Evolutionary conservation across 2,329 filamentous ascomycete species (phyloP).

Genomic region (Venturia carpophila): DNA sequence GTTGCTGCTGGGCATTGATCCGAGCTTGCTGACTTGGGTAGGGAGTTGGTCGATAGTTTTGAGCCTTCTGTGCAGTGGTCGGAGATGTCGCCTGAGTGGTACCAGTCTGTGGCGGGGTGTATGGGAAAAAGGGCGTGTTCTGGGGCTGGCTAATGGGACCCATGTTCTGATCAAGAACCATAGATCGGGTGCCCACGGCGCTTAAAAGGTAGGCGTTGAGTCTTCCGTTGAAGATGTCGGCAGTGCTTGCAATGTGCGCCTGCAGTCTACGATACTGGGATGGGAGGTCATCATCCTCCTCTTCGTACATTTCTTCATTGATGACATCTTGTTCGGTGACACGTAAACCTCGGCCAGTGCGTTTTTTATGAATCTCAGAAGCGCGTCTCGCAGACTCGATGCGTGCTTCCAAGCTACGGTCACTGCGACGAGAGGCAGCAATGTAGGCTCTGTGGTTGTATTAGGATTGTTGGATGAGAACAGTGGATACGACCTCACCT

Average conservation of each 20-base stretch:
- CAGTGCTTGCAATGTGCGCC: constrained; percentile 12
- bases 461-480: background rate
- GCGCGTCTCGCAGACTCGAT: constrained; percentile 80
- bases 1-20: background rate
- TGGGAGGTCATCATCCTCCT: constrained; percentile 67
- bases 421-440: constrained; percentile 77
- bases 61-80: background rate
- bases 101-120: constrained; percentile 12
- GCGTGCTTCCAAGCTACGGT: constrained; percentile 78
- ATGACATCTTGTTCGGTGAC: constrained; percentile 81
- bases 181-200: constrained; percentile 2
- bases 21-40: constrained; percentile 11
- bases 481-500: constrained; percentile 36
- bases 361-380: constrained; percentile 82
- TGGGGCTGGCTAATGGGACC: background rate
- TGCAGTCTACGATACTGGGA: constrained; percentile 16
- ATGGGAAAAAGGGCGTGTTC: constrained; percentile 15
- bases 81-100: background rate
- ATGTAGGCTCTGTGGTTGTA: constrained; percentile 64
- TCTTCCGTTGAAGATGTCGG: constrained; percentile 13
- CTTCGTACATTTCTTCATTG: constrained; percentile 94
- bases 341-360: constrained; percentile 72
- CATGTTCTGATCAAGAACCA: constrained; percentile 15
- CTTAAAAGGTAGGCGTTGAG: constrained; percentile 13
- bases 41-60: constrained; percentile 2